Evolutionary conservation across 768 basidiomycete species (phyloP).

Genomic region (Boletales sp.): DNA sequence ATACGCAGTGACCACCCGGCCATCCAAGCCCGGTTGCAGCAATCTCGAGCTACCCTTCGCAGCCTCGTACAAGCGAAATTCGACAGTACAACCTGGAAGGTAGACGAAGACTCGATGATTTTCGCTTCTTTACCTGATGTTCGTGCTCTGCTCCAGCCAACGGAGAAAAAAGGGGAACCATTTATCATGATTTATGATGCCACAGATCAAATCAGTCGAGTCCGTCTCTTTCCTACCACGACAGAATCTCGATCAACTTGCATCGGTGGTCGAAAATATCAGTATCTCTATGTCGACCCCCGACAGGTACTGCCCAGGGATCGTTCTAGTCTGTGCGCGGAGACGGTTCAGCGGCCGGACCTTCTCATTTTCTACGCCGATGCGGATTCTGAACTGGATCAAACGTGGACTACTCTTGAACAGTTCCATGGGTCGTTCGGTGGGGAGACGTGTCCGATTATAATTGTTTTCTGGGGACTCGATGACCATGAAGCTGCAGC

Average conservation of each 20-base stretch:
- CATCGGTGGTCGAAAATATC: slow-evolving; percentile 10
- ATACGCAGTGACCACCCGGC: slow-evolving; percentile 22
- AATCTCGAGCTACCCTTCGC: slow-evolving; percentile 20
- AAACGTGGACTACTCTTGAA: slow-evolving; percentile 14
- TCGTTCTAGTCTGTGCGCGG: not conserved
- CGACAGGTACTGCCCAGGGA: not conserved
- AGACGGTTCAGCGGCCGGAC: slow-evolving; percentile 12
- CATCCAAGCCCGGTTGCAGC: slow-evolving; percentile 16
- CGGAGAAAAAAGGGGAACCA: slow-evolving; percentile 10
- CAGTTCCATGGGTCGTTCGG: slow-evolving; percentile 15
- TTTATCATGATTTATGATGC: slow-evolving; percentile 17
- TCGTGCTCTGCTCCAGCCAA: slow-evolving; percentile 10
- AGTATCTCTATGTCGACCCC: slow-evolving; percentile 9
- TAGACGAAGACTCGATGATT: slow-evolving; percentile 13
- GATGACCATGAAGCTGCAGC: slow-evolving; percentile 11
- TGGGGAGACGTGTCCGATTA: slow-evolving; percentile 18
- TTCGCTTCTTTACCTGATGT: slow-evolving; percentile 20
- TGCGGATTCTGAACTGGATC: slow-evolving; percentile 5
- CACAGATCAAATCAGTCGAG: slow-evolving; percentile 1
- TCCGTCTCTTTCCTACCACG: slow-evolving; percentile 1
- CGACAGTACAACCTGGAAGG: slow-evolving; percentile 20
- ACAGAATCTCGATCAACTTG: not conserved
- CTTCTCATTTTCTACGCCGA: slow-evolving; percentile 22
- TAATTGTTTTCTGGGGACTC: slow-evolving; percentile 22
- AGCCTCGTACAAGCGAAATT: slow-evolving; percentile 13